These are phyloP conservation scores for Tulasnella sp. DNA, from an alignment of 768 basidiomycete species.

Conservation along the genomic window DNA sequence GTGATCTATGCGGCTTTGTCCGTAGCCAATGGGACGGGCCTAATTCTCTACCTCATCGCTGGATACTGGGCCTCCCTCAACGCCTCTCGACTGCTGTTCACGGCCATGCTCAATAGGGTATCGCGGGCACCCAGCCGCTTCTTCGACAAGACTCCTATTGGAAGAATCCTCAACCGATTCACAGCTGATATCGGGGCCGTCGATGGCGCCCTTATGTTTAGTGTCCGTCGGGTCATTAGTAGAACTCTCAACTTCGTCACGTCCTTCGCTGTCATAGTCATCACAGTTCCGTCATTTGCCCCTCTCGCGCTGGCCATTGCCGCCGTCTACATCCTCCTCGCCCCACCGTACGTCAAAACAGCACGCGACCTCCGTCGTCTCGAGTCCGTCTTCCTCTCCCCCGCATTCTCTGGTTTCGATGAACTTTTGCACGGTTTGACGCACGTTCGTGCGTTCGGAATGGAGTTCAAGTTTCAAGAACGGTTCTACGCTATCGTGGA, in stretches of 20 bases:
- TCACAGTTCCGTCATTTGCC: constrained; percentile 49
- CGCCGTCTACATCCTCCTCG: constrained; percentile 52
- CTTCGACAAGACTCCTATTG: constrained; percentile 64
- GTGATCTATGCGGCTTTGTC: constrained; percentile 52
- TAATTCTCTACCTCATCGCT: constrained; percentile 43
- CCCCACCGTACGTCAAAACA: constrained; percentile 46
- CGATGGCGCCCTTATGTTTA: constrained; percentile 48
- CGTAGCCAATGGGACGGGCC: constrained; percentile 40
- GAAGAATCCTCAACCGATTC: constrained; percentile 68
- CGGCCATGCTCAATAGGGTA: constrained; percentile 39
- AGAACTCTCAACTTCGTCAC: constrained; percentile 49
- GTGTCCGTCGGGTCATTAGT: constrained; percentile 41
- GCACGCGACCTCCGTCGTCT: constrained; percentile 56
- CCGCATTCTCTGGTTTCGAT: constrained; percentile 62
- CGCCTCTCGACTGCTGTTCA: constrained; percentile 45
- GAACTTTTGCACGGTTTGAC: constrained; percentile 53
- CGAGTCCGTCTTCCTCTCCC: constrained; percentile 54
- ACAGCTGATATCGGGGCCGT: constrained; percentile 65
- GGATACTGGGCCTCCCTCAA: constrained; percentile 59
- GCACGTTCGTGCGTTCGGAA: constrained; percentile 59
- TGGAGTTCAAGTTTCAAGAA: constrained; percentile 56
- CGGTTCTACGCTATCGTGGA: constrained; percentile 45
- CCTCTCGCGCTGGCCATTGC: constrained; percentile 57
- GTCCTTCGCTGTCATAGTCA: constrained; percentile 51
- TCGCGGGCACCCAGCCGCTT: constrained; percentile 54